These are phyloP conservation scores for Austroboletus eburneus DNA, from an alignment of 768 basidiomycete species.

Conservation along the genomic window DNA sequence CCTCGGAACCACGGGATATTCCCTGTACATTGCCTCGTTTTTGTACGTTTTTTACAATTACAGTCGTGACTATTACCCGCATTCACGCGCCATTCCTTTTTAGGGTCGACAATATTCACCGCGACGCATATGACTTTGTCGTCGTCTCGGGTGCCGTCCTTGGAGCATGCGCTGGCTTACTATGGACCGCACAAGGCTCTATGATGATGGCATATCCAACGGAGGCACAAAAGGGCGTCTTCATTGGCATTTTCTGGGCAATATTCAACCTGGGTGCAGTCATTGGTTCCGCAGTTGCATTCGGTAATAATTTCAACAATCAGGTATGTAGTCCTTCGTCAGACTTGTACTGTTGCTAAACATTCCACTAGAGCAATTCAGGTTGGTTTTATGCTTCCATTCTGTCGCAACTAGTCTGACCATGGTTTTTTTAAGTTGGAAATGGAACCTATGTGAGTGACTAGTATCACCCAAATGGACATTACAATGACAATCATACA, in stretches of 20 bases:
- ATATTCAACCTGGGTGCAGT: constrained; percentile 82
- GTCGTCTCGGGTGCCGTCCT: constrained; percentile 48
- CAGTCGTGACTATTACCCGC: not conserved
- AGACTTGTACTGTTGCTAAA: too few species aligned
- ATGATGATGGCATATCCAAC: constrained; percentile 57
- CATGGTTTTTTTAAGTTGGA: constrained; percentile 41
- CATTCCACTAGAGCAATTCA: constrained; percentile 22
- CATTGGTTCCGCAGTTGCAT: constrained; percentile 70
- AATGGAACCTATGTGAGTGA: constrained; percentile 78
- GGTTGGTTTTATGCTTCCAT: constrained; percentile 22
- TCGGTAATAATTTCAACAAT: constrained; percentile 61
- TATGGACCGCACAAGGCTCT: constrained; percentile 51
- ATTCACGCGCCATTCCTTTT: too few species aligned
- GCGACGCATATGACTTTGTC: constrained; percentile 42
- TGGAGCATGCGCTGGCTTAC: constrained; percentile 46
- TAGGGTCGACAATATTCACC: constrained; percentile 44
- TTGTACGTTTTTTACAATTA: constrained; percentile 31
- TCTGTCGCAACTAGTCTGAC: too few species aligned
- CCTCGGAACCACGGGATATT: constrained; percentile 50
- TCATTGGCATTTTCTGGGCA: constrained; percentile 53
- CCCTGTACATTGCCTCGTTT: constrained; percentile 44
- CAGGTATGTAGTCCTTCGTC: not conserved
- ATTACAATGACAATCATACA: constrained; percentile 7
- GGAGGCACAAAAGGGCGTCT: constrained; percentile 52
- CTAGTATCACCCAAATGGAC: constrained; percentile 13